Evolutionary conservation across 768 basidiomycete genomes (phyloP), one percentile per base, ranked within the genome.

Genomic region (Pleurotus pulmonarius): DNA sequence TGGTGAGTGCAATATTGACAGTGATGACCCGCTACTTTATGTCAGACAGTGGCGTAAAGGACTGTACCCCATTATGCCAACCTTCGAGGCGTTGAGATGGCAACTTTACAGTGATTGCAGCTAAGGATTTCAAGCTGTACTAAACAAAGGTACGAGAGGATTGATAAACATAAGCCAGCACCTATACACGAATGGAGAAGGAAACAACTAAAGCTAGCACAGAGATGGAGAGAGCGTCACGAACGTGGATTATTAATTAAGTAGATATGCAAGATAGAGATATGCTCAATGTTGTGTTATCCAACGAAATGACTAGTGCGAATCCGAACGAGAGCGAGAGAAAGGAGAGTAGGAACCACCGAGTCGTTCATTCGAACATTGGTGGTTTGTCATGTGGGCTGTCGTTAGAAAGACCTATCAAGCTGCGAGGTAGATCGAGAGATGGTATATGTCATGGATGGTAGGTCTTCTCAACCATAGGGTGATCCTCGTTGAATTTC

Each of bases 211-310:
- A 8, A 26, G 12, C 51, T 16, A 53, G 51, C 51, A 53, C 39
- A 40, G 39, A n/a, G 13, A n/a, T n/a, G 51, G 39, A n/a, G 39
- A 53, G 39, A 15, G 51, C n/a, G n/a, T 53, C 51, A 53, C 41
- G n/a, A 53, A 29, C 38, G 29, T 9, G 51, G 24, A 53, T 53
- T 53, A 53, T 22, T 53, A 20, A 53, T 53, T 53, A 53, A 25
- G 37, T 53, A 53, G 51, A 53, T 53, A 53, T 53, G 51, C 51
- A 53, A 41, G 46, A 38, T 53, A 39, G 39, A 53, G 51, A 53
- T 53, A 53, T 43, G 51, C 26, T 22, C 51, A n/a, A 22, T 34
- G 37, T 41, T 41, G 22, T 53, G 51, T 34, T 53, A 40, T 53
- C 51, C 51, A 53, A 51, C 24, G 49, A 48, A 26, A 48, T 4